A percentile compares a stretch with the other conserved stretches of the same genome.
phyloP scores from a whole-genome alignment of 345 rosid species.

The Gossypium anomalum region DNA sequence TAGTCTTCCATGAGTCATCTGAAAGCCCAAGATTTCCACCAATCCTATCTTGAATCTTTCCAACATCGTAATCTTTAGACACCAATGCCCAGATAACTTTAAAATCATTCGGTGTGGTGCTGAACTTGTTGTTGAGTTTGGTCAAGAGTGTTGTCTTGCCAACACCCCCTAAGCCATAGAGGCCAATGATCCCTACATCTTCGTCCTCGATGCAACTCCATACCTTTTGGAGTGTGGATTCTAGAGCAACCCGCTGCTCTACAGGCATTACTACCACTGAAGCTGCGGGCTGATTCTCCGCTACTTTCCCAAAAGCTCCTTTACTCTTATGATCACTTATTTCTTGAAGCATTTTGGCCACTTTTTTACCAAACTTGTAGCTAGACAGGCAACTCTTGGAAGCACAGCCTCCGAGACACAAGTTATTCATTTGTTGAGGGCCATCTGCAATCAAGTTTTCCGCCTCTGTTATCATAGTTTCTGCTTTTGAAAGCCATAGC shows the following conservation, averaged over 20 bases:
- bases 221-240: background rate
- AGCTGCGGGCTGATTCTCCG: background rate
- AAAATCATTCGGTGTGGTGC: background rate
- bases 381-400: too few species aligned
- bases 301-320: slow-evolving; percentile 14
- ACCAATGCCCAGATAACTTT: background rate
- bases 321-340: too few species aligned
- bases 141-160: background rate
- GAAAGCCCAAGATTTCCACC: background rate
- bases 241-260: background rate
- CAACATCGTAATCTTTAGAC: background rate
- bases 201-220: background rate
- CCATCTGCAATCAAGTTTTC: too few species aligned
- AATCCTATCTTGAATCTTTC: background rate
- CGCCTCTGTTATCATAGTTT: too few species aligned
- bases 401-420: too few species aligned
- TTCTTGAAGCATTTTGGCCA: too few species aligned
- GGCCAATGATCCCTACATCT: background rate
- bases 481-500: too few species aligned
- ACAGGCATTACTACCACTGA: background rate
- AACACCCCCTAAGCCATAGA: background rate
- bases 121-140: too few species aligned
- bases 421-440: too few species aligned
- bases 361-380: too few species aligned
- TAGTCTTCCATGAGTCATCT: background rate